Percentiles rank a stretch among this genome's conserved stretches.
Conservation (phyloP, 306 rosid genomes). For the Ammopiptanthus mongolicus region DNA sequence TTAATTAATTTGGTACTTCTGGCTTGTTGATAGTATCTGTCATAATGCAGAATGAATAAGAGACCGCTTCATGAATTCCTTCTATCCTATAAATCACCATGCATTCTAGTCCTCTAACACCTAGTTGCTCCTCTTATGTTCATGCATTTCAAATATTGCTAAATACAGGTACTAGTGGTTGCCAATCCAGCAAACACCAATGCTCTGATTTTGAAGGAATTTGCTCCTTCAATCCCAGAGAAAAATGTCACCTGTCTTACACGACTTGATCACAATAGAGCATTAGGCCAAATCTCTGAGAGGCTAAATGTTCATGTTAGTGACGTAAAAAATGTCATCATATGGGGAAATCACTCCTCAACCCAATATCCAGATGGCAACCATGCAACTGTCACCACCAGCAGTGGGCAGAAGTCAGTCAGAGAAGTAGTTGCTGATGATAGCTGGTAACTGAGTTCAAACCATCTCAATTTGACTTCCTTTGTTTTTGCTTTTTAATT, state of each 20-base stretch:
- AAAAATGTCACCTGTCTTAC: slow-evolving; percentile 85
- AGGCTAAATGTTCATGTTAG: slow-evolving; percentile 58
- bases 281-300: slow-evolving; percentile 83
- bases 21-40: neutral
- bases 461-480: neutral
- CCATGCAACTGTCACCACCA: slow-evolving; percentile 56
- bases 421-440: slow-evolving; percentile 51
- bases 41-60: neutral
- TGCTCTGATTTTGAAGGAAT: slow-evolving; percentile 81
- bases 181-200: slow-evolving; percentile 97
- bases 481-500: neutral
- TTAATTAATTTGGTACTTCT: neutral
- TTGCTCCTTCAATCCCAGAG: slow-evolving; percentile 73
- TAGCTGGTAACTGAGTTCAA: slow-evolving; percentile 46
- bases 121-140: neutral
- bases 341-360: slow-evolving; percentile 97
- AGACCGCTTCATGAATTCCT: neutral
- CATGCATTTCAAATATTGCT: neutral
- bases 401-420: slow-evolving; percentile 40
- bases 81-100: neutral
- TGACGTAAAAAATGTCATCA: slow-evolving; percentile 76
- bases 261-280: slow-evolving; percentile 89
- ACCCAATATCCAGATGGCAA: slow-evolving; percentile 90
- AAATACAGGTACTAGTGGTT: slow-evolving; percentile 72
- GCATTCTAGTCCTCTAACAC: neutral